phyloP scores from a whole-genome alignment of 1,284 basidiomycete species.

The Marasmius sp. region DNA sequence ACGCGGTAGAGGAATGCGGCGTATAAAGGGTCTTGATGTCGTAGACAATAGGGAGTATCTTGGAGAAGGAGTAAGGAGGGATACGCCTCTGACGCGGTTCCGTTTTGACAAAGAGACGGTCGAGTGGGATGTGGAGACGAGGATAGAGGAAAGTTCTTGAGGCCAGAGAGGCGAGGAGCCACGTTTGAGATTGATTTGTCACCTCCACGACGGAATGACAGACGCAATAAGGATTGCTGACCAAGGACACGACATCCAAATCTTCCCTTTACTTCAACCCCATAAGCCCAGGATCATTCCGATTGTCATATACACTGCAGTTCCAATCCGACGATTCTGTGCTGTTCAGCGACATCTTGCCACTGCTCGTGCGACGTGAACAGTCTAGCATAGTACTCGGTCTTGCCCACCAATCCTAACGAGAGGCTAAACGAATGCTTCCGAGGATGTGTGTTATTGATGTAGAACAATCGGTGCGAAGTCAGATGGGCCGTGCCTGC shows the following conservation, averaged over 20 bases:
- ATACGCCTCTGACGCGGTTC: conserved; percentile 93
- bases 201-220: conserved; percentile 92
- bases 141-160: conserved; percentile 78
- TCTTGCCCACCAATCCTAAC: conserved; percentile 71
- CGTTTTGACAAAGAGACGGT: conserved; percentile 98
- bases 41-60: conserved; percentile 70
- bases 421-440: too few species aligned
- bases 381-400: conserved; percentile 90
- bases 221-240: conserved; percentile 50
- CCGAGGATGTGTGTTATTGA: too few species aligned
- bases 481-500: too few species aligned
- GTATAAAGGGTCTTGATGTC: conserved; percentile 81
- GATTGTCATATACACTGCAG: conserved; percentile 83
- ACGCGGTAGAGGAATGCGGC: conserved; percentile 65
- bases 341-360: conserved; percentile 91
- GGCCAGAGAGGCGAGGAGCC: conserved; percentile 77
- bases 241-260: conserved; percentile 68
- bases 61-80: conserved; percentile 75
- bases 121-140: conserved; percentile 71
- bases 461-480: too few species aligned
- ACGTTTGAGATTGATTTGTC: conserved; percentile 78
- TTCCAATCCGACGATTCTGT: conserved; percentile 60
- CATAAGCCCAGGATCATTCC: conserved; percentile 77
- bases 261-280: conserved; percentile 40
- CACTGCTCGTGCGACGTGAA: conserved; percentile 86